Evolutionary conservation across 2,329 filamentous ascomycete genomes (phyloP), one percentile per base, ranked within the genome.

Genomic region (Knufia fluminis): DNA sequence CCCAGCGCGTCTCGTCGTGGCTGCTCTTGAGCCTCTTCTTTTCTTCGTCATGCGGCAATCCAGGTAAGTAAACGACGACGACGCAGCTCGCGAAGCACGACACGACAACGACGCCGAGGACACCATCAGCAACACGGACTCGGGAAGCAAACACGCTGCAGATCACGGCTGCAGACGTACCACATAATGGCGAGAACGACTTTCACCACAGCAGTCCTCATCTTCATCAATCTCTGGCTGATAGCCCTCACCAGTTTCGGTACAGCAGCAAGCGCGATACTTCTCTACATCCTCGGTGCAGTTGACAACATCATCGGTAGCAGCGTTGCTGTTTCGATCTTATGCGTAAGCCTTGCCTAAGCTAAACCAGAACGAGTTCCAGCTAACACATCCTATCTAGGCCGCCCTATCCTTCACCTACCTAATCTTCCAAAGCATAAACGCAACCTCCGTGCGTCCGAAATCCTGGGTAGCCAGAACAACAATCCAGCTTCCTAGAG

Each of bases 311-410:
- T 64, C 51, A 68, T 66, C 62, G 62, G 61, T 0, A 57, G 60
- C 6, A 68, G 66, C 50, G 54, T 68, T 40, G 58, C 66, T 14
- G 55, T 68, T 4, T 57, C 61, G n/a, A 50, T 69, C 8, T 54
- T 65, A 4, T 62, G 65, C 36, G 66, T 69, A 61, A 50, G 66
- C 39, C 16, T 3, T 31, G 9, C 24, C 12, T 26, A 54, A 4
- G 57, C 42, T 10, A 14, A n/a, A n/a, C 17, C 7, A 28, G 9
- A 14, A 4, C 42, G 2, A 17, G 12, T 19, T 9, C 9, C n/a
- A 12, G 17, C 8, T 10, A 22, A n/a, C 4, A 14, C 33, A 64
- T 63, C 2, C 64, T 66, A 23, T 53, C 4, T 20, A 43, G 32
- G 22, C 24, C 8, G 14, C 24, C 2, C 23, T 46, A 17, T 44